These are phyloP conservation scores for Cordyceps militaris DNA, from an alignment of 2,329 filamentous ascomycete genomes.

Conservation along the genomic window DNA sequence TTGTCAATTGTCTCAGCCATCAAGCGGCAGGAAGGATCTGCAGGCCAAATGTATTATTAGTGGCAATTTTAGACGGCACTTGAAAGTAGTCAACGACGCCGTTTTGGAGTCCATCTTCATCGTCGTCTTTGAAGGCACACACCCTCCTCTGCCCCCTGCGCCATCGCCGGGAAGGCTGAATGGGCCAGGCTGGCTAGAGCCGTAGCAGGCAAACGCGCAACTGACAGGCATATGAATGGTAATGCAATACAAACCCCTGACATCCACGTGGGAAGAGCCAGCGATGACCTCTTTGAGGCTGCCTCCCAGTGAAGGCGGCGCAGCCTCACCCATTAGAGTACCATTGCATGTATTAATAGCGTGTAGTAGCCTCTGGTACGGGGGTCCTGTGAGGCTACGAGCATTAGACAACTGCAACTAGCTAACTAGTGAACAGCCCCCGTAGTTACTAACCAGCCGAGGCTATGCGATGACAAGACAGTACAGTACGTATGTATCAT, in stretches of 20 bases:
- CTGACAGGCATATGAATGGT: not conserved
- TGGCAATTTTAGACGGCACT: too few species aligned
- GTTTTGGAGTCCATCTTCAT: not conserved
- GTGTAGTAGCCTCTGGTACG: too few species aligned
- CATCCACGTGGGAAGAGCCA: constrained; percentile 5
- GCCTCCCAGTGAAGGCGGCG: not conserved
- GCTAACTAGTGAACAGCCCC: too few species aligned
- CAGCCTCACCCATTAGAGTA: not conserved
- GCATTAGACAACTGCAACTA: too few species aligned
- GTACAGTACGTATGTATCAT: too few species aligned
- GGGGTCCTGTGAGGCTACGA: too few species aligned
- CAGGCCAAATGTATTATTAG: too few species aligned
- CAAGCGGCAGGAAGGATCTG: too few species aligned
- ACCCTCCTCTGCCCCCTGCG: constrained; percentile 2
- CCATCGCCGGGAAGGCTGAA: constrained; percentile 4
- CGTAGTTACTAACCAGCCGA: not conserved
- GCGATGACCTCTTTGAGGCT: not conserved
- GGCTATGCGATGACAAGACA: not conserved
- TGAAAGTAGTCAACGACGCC: too few species aligned
- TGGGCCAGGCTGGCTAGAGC: too few species aligned
- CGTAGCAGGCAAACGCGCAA: not conserved
- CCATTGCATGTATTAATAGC: too few species aligned
- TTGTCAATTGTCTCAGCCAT: not conserved
- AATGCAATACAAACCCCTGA: not conserved
- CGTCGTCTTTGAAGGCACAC: not conserved